Conservation (phyloP, 2,329 filamentous ascomycete genomes). For the Calycina herbarum region DNA sequence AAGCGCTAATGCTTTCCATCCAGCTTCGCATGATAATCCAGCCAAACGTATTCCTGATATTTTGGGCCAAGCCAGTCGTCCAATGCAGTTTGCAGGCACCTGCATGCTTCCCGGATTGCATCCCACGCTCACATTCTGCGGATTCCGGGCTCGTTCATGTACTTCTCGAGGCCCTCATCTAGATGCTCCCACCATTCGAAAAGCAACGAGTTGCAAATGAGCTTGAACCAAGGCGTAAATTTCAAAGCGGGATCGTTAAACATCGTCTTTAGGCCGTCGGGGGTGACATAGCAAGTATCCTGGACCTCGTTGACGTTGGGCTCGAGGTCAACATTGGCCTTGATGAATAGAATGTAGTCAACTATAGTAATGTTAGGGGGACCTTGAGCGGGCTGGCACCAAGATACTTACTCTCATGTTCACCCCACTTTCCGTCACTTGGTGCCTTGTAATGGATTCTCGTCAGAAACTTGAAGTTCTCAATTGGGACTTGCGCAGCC, state of each 20-base stretch:
- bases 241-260: slow-evolving; percentile 78
- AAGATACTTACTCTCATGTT: slow-evolving; percentile 82
- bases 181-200: slow-evolving; percentile 97
- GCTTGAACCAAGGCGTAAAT: slow-evolving; percentile 99
- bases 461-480: slow-evolving; percentile 91
- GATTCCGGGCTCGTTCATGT: slow-evolving; percentile 82
- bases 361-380: slow-evolving; percentile 51
- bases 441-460: slow-evolving; percentile 98
- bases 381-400: slow-evolving; percentile 16
- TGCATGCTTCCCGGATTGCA: not conserved
- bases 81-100: slow-evolving; percentile 1
- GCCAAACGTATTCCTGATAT: slow-evolving; percentile 4
- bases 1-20: not conserved
- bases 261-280: slow-evolving; percentile 79
- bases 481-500: slow-evolving; percentile 81
- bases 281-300: slow-evolving; percentile 79
- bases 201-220: slow-evolving; percentile 96
- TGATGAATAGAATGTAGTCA: slow-evolving; percentile 98
- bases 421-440: slow-evolving; percentile 96
- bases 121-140: slow-evolving; percentile 66
- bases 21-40: not conserved
- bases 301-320: slow-evolving; percentile 86
- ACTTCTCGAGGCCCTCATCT: slow-evolving; percentile 78
- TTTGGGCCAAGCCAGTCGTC: not conserved
- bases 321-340: slow-evolving; percentile 82